Conservation (phyloP, 768 basidiomycete species). For the Leccinum ochraceum region DNA sequence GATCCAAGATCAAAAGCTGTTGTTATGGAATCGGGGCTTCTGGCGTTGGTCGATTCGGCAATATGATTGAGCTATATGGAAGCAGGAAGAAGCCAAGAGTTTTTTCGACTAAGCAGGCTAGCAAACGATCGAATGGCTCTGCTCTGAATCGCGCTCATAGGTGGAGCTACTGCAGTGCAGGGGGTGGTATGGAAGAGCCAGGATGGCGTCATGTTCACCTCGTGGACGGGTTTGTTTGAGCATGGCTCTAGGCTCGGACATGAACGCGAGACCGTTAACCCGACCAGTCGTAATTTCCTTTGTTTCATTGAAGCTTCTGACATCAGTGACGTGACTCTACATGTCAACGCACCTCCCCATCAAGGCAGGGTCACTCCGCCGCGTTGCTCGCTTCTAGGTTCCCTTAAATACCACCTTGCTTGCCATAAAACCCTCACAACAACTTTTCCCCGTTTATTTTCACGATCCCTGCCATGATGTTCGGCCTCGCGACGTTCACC, state of each 20-base stretch:
- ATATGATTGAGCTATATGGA: not conserved
- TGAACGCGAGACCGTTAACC: not conserved
- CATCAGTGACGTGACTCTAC: not conserved
- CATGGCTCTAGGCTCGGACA: not conserved
- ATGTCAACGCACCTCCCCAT: slow-evolving; percentile 10
- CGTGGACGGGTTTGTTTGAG: not conserved
- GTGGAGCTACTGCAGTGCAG: not conserved
- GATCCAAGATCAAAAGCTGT: not conserved
- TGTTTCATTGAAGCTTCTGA: slow-evolving; percentile 11
- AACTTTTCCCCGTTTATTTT: not conserved
- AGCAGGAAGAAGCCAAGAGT: not conserved
- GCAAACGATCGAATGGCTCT: not conserved
- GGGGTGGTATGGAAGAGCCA: not conserved
- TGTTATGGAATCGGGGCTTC: not conserved
- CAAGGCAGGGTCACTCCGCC: slow-evolving; percentile 5
- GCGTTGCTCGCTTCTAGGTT: slow-evolving; percentile 24
- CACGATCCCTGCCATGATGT: slow-evolving; percentile 19
- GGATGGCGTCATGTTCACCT: not conserved
- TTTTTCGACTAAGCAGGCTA: not conserved
- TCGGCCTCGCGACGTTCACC: slow-evolving; percentile 7
- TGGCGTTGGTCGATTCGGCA: not conserved
- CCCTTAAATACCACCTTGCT: slow-evolving; percentile 28
- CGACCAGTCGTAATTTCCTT: slow-evolving; percentile 9
- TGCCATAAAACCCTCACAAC: not conserved
- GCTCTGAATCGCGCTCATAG: no score